phyloP scores from a whole-genome alignment of 768 basidiomycete species.

The Pleurotus ostreatus region DNA sequence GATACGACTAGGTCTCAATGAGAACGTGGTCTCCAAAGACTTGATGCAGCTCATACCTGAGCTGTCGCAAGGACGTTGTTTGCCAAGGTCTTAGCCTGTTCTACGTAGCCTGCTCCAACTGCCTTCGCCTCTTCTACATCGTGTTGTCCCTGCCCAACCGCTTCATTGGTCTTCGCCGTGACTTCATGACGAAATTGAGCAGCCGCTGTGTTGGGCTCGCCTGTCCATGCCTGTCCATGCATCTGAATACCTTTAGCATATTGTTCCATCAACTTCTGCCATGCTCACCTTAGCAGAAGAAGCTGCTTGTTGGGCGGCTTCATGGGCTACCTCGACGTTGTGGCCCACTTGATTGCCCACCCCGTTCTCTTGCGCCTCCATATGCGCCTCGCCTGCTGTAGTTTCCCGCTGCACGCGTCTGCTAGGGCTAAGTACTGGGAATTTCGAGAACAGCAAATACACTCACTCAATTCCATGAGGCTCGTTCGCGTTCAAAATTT shows the following conservation, averaged over 20 bases:
- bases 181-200: constrained; percentile 32
- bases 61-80: constrained; percentile 39
- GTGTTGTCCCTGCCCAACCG: constrained; percentile 52
- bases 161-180: constrained; percentile 41
- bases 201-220: constrained; percentile 22
- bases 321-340: constrained; percentile 40
- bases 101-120: constrained; percentile 43
- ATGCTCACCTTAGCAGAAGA: constrained; percentile 44
- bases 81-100: constrained; percentile 50
- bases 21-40: neutral
- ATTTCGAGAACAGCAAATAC: constrained; percentile 8
- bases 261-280: neutral
- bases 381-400: constrained; percentile 49
- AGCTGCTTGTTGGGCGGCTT: constrained; percentile 50
- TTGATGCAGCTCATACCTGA: constrained; percentile 26
- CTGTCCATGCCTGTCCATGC: constrained; percentile 27
- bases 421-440: neutral
- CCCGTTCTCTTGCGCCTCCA: constrained; percentile 38
- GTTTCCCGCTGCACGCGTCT: constrained; percentile 41
- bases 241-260: constrained; percentile 13
- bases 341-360: constrained; percentile 41
- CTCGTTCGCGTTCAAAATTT: constrained; percentile 16
- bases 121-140: constrained; percentile 45
- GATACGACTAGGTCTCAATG: constrained; percentile 14
- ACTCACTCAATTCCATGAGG: constrained; percentile 27